phyloP scores from a whole-genome alignment of 257 asterid genomes.

The Solanum ossicruentum region DNA sequence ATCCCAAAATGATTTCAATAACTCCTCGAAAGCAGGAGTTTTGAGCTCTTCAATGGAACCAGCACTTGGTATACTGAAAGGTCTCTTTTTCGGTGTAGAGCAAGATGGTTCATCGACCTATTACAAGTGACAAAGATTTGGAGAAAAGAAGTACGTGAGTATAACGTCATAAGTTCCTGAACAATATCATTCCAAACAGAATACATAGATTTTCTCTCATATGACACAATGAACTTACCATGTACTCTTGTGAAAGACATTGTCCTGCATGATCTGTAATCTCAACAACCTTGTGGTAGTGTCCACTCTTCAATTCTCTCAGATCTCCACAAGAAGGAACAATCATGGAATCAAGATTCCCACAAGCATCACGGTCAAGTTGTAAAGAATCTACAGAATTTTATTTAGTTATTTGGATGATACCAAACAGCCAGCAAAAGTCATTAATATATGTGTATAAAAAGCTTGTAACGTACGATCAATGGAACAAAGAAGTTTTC shows the following conservation, averaged over 20 bases:
- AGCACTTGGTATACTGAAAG: constrained; percentile 52
- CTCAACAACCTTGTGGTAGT: constrained; percentile 62
- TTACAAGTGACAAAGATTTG: neutral
- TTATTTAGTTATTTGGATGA: neutral
- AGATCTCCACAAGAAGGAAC: constrained; percentile 79
- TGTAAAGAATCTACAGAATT: constrained; percentile 59
- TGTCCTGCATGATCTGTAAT: constrained; percentile 79
- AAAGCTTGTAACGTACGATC: constrained; percentile 47
- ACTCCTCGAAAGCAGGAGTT: constrained; percentile 75
- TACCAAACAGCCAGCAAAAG: neutral
- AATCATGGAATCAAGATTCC: constrained; percentile 66
- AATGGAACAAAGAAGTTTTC: constrained; percentile 62
- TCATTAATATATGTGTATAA: neutral
- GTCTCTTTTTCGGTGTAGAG: constrained; percentile 68
- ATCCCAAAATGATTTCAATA: constrained; percentile 74
- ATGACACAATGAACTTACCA: constrained; percentile 29
- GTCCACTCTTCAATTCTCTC: constrained; percentile 69
- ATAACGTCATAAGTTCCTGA: neutral
- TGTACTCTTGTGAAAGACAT: constrained; percentile 74
- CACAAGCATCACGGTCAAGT: constrained; percentile 85
- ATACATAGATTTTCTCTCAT: neutral
- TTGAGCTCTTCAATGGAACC: constrained; percentile 79
- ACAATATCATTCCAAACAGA: neutral
- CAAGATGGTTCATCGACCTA: constrained; percentile 92
- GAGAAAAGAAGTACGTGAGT: neutral